Percentiles rank a stretch among this genome's conserved stretches.
These are phyloP conservation scores for Pontederia paniculata DNA, from an alignment of 176 grass and related monocot genomes.

Conservation along the genomic window DNA sequence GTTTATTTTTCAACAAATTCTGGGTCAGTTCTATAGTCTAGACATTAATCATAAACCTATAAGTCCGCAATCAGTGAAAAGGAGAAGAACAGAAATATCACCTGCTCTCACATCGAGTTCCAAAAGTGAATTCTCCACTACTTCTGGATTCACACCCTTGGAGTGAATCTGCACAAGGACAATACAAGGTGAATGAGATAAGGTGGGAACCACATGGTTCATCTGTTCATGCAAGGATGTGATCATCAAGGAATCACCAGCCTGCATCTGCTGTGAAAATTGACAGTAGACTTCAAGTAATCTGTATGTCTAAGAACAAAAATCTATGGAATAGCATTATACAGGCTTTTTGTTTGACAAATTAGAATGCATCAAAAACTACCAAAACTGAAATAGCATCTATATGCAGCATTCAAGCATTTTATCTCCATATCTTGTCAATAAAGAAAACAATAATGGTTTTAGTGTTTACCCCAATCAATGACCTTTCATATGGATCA, in stretches of 20 bases:
- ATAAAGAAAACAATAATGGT: neutral
- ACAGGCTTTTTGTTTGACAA: neutral
- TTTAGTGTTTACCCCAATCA: conserved; percentile 42
- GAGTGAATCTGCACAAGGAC: conserved; percentile 59
- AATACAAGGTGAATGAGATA: conserved; percentile 13
- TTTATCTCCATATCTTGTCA: neutral
- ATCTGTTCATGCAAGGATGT: no score
- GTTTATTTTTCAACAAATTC: no score
- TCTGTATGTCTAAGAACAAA: no score
- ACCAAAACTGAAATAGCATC: neutral
- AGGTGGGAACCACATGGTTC: conserved; percentile 5
- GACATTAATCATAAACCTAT: no score
- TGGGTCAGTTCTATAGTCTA: no score
- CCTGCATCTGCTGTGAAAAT: no score
- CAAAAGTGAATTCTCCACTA: conserved; percentile 65
- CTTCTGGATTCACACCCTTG: conserved; percentile 47
- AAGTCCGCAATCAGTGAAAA: no score
- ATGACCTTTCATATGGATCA: conserved; percentile 63
- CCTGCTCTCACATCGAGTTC: conserved; percentile 38
- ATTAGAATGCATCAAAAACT: neutral
- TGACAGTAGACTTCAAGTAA: no score
- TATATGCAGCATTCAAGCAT: no score
- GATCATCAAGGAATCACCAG: no score
- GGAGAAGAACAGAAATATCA: conserved; percentile 26
- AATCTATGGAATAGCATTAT: no score